Conservation (phyloP, 2,329 filamentous ascomycete species). For the Lachnum nothofagi region DNA sequence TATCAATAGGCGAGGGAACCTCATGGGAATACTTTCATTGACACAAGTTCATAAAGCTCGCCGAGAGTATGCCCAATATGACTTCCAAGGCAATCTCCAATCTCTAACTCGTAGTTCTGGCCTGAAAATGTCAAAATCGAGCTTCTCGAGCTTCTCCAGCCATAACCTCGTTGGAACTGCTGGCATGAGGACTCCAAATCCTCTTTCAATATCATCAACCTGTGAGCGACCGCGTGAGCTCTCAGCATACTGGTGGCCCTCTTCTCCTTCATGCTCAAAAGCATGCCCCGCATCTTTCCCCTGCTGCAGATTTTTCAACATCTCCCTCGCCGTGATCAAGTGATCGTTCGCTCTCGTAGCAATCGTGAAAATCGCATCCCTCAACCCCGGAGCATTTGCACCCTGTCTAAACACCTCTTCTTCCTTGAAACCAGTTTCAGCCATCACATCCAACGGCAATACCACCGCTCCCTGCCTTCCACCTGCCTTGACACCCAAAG, state of each 20-base stretch:
- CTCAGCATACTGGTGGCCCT: slow-evolving; percentile 52
- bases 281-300: slow-evolving; percentile 75
- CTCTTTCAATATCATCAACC: slow-evolving; percentile 53
- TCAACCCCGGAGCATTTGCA: slow-evolving; percentile 69
- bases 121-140: slow-evolving; percentile 78
- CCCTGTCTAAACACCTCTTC: slow-evolving; percentile 85
- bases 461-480: slow-evolving; percentile 61
- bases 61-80: slow-evolving; percentile 56
- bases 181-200: slow-evolving; percentile 76
- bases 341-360: slow-evolving; percentile 94
- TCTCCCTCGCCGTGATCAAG: slow-evolving; percentile 85
- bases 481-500: slow-evolving; percentile 34
- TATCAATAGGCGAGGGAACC: too few relatives aligned
- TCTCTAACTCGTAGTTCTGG: slow-evolving; percentile 57
- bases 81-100: slow-evolving; percentile 82
- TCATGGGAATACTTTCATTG: too few relatives aligned
- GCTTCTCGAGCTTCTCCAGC: slow-evolving; percentile 69
- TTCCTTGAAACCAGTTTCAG: slow-evolving; percentile 71
- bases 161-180: slow-evolving; percentile 74
- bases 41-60: slow-evolving; percentile 40
- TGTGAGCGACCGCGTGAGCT: slow-evolving; percentile 36
- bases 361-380: slow-evolving; percentile 85
- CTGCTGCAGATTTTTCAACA: slow-evolving; percentile 73
- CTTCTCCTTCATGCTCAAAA: slow-evolving; percentile 80
- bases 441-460: slow-evolving; percentile 85